Conservation (phyloP, 148 eudicot species). For the Fagopyrum esculentum region DNA sequence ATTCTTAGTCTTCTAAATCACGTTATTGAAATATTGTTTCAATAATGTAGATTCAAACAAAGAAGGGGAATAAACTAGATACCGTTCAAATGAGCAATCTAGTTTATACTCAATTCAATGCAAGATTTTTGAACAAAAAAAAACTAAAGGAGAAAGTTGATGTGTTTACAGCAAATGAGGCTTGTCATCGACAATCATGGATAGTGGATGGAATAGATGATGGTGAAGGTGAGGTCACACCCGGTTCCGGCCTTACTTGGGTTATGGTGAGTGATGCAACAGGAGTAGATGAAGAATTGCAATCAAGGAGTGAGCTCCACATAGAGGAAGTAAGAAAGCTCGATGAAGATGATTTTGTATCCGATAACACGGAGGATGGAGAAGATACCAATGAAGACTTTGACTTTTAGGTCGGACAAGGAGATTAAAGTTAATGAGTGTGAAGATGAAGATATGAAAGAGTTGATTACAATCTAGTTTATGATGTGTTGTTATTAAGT, state of each 20-base stretch:
- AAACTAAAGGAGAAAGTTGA: background rate
- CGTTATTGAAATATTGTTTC: background rate
- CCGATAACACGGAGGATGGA: background rate
- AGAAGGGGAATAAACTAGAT: background rate
- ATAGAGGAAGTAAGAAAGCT: background rate
- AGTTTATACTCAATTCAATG: background rate
- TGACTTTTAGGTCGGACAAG: background rate
- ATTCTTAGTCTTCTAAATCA: background rate
- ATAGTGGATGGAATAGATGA: background rate
- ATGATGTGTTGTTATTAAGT: too few species aligned
- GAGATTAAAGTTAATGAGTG: background rate
- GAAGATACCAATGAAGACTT: background rate
- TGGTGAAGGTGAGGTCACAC: background rate
- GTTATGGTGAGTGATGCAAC: too few species aligned
- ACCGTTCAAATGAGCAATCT: background rate
- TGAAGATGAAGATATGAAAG: background rate
- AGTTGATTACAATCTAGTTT: too few species aligned
- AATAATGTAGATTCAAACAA: background rate
- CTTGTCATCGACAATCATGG: background rate
- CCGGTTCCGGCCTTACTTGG: background rate
- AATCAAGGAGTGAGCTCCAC: background rate
- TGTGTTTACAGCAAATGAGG: background rate
- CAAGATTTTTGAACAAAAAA: background rate
- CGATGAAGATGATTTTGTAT: too few species aligned
- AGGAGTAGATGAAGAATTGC: background rate